Evolutionary conservation across 495 filamentous ascomycete genomes (phyloP).

Genomic region (Trichoderma asperelloides): DNA sequence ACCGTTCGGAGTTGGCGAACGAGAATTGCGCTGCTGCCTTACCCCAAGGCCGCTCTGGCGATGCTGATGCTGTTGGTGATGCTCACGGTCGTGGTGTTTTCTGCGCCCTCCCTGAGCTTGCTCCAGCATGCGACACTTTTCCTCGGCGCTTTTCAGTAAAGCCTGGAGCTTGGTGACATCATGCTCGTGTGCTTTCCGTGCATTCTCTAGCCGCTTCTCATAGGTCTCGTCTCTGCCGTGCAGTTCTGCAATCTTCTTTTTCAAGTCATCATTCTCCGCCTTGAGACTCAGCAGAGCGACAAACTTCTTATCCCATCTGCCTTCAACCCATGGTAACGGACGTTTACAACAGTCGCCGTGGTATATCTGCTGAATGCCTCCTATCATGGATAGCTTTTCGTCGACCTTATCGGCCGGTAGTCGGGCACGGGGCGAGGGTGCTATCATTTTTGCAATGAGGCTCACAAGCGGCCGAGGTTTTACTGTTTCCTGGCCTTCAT

Average conservation of each 20-base stretch:
- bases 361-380: constrained; percentile 35
- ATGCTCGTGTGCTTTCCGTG: constrained; percentile 12
- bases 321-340: background rate
- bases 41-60: background rate
- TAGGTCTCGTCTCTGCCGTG: constrained; percentile 27
- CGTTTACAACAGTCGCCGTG: constrained; percentile 27
- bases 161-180: background rate
- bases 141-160: background rate
- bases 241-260: constrained; percentile 21
- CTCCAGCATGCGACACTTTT: background rate
- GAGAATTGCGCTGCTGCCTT: background rate
- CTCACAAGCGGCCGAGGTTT: constrained; percentile 25
- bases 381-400: constrained; percentile 25
- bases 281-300: constrained; percentile 16
- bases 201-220: constrained; percentile 22
- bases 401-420: constrained; percentile 26
- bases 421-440: constrained; percentile 16
- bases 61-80: background rate
- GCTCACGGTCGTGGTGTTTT: background rate
- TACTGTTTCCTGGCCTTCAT: constrained; percentile 13
- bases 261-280: constrained; percentile 17
- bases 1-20: background rate
- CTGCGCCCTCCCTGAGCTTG: background rate
- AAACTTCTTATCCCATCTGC: constrained; percentile 17
- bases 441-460: constrained; percentile 27